Percentiles rank a stretch among this genome's conserved stretches.
Evolutionary conservation across 2,329 filamentous ascomycete species (phyloP).

Genomic region (Magnaporthiopsis incrustans): DNA sequence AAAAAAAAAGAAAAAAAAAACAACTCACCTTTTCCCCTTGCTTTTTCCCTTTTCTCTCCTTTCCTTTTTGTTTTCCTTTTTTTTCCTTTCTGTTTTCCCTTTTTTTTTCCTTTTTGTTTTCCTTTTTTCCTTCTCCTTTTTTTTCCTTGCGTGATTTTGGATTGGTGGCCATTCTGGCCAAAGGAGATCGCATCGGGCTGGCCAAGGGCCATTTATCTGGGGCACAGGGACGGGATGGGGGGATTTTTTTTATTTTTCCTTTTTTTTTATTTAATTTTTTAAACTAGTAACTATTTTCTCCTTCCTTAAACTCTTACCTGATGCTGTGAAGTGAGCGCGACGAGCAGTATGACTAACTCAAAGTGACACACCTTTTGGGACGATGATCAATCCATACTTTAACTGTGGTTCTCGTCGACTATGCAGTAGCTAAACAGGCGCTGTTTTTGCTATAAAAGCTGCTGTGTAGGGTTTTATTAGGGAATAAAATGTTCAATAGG

Average conservation of each 20-base stretch:
- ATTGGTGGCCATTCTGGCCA: not conserved
- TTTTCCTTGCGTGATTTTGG: no score
- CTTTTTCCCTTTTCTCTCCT: no score
- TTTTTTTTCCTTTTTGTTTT: not conserved
- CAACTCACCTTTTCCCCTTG: no score
- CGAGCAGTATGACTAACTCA: not conserved
- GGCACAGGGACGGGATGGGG: not conserved
- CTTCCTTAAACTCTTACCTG: not conserved
- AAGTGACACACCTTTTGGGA: not conserved
- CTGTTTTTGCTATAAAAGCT: not conserved
- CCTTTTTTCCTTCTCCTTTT: no score
- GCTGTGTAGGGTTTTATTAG: no score
- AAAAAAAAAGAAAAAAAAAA: no score
- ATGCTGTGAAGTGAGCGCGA: not conserved
- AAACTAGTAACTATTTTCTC: not conserved
- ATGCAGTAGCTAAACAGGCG: not conserved
- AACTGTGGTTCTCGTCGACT: not conserved
- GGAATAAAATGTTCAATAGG: no score
- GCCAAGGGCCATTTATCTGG: not conserved
- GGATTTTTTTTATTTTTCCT: not conserved
- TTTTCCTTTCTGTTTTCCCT: not conserved
- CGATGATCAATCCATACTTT: not conserved
- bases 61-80: not conserved
- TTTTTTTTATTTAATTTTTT: not conserved
- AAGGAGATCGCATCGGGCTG: not conserved